These are phyloP conservation scores for Phytophthora pinifolia DNA, from an alignment of 352 stramenopile species.

Conservation along the genomic window DNA sequence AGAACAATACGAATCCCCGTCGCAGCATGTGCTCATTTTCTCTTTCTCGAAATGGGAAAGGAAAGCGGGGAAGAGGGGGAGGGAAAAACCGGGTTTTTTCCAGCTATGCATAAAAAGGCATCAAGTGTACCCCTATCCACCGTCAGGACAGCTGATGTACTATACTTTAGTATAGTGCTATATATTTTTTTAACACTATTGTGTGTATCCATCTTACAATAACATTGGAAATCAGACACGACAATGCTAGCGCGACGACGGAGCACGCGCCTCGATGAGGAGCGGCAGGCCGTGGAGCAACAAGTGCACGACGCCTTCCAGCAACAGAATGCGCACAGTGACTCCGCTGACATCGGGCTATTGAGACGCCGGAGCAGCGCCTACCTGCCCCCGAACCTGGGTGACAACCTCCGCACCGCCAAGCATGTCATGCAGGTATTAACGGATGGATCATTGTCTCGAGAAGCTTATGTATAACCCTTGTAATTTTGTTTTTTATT, in stretches of 20 bases:
- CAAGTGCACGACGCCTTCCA: slow-evolving; percentile 45
- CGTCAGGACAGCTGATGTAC: no score
- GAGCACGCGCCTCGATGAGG: slow-evolving; percentile 45
- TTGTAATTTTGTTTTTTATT: no score
- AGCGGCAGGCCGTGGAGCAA: slow-evolving; percentile 51
- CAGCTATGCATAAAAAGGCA: no score
- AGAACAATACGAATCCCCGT: neutral
- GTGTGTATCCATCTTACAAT: slow-evolving; percentile 3
- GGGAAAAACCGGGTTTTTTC: no score
- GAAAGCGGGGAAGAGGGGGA: no score
- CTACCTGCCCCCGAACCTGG: slow-evolving; percentile 41
- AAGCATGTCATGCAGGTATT: slow-evolving; percentile 55
- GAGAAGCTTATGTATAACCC: no score
- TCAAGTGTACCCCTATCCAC: no score
- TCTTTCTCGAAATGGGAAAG: no score
- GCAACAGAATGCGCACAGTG: slow-evolving; percentile 6
- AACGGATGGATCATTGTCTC: no score
- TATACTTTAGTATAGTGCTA: no score
- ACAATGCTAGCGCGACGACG: slow-evolving; percentile 28
- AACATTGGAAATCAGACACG: slow-evolving; percentile 24
- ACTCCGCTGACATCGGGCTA: slow-evolving; percentile 2
- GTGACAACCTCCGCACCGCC: slow-evolving; percentile 43
- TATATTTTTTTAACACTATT: no score
- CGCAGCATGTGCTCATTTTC: neutral
- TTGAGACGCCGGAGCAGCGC: slow-evolving; percentile 31